A percentile compares a stretch with the other conserved stretches of the same genome.
Evolutionary conservation across 83 land plant species (phyloP).

Genomic region (Larix sibirica): DNA sequence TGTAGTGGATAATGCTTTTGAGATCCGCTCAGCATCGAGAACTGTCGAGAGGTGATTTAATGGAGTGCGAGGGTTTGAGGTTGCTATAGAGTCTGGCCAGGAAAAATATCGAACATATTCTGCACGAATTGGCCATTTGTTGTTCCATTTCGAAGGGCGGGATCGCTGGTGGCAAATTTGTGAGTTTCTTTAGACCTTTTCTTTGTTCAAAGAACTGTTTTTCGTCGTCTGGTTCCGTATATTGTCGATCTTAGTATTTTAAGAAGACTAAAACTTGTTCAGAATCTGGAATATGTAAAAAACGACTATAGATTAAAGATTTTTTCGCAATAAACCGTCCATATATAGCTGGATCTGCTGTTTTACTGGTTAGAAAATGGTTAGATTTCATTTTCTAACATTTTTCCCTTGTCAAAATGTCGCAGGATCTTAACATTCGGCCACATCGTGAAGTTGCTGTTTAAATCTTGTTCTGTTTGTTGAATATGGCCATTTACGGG

Average conservation of each 20-base stretch:
- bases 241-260: neutral
- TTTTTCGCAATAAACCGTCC: neutral
- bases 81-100: neutral
- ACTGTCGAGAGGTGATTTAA: too few relatives aligned
- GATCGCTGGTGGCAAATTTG: neutral
- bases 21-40: too few relatives aligned
- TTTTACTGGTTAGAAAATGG: neutral
- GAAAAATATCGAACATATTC: neutral
- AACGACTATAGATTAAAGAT: neutral
- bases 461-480: neutral
- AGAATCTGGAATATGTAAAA: neutral
- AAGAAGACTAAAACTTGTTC: neutral
- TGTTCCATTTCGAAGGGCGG: neutral
- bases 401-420: neutral
- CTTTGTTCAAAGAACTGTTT: neutral
- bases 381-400: neutral
- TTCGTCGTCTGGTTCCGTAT: neutral
- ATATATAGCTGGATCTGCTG: neutral
- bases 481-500: neutral
- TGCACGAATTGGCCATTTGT: neutral
- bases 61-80: too few relatives aligned
- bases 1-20: too few relatives aligned
- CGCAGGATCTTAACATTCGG: neutral
- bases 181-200: neutral
- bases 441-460: neutral